phyloP scores from a whole-genome alignment of 805 yeast genomes.

The Candida maris region DNA sequence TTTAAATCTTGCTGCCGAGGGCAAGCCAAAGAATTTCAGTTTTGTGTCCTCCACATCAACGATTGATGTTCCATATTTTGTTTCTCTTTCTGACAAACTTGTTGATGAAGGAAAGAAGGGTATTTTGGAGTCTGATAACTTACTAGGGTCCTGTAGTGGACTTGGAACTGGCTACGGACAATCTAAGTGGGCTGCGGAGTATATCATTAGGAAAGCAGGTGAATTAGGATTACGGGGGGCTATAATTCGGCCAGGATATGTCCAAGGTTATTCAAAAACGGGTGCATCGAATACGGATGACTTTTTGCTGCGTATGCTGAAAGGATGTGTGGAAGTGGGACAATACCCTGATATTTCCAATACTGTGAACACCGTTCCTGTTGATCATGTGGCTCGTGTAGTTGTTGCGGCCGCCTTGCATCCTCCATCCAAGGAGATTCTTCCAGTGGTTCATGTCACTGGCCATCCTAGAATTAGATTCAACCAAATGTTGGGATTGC shows the following conservation, averaged over 20 bases:
- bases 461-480: constrained; percentile 90
- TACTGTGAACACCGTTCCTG: constrained; percentile 94
- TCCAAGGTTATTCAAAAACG: constrained; percentile 76
- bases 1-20: constrained; percentile 68
- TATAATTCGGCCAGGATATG: constrained; percentile 93
- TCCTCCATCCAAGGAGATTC: constrained; percentile 53
- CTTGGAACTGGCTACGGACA: constrained; percentile 95
- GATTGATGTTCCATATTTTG: constrained; percentile 78
- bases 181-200: constrained; percentile 96
- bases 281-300: constrained; percentile 97
- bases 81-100: constrained; percentile 69
- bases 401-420: constrained; percentile 78
- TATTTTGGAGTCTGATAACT: constrained; percentile 76
- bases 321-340: constrained; percentile 90
- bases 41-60: constrained; percentile 97
- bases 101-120: constrained; percentile 65
- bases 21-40: constrained; percentile 80
- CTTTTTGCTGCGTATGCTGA: constrained; percentile 88
- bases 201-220: constrained; percentile 84
- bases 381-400: constrained; percentile 94
- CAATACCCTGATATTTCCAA: constrained; percentile 80
- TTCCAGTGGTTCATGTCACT: constrained; percentile 88
- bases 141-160: constrained; percentile 77
- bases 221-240: constrained; percentile 82
- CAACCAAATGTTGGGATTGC: constrained; percentile 65